phyloP scores from a whole-genome alignment of 805 yeast species.

The Yarrowia keelungensis region DNA sequence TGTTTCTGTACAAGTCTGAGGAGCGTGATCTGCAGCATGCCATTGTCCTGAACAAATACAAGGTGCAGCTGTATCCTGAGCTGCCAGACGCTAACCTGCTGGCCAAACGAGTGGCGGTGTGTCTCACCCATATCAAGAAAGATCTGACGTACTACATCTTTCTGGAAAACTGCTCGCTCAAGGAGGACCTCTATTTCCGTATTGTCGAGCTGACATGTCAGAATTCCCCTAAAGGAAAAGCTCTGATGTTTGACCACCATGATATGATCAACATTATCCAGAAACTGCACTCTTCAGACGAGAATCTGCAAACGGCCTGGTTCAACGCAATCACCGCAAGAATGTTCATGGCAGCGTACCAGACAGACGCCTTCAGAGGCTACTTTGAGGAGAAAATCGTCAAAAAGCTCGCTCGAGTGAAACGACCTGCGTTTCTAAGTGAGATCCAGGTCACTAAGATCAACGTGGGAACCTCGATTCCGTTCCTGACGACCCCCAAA shows the following conservation, averaged over 20 bases:
- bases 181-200: conserved; percentile 93
- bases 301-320: conserved; percentile 87
- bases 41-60: conserved; percentile 71
- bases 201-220: conserved; percentile 53
- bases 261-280: conserved; percentile 79
- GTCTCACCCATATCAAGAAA: conserved; percentile 60
- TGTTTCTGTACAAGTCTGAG: conserved; percentile 79
- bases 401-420: conserved; percentile 76
- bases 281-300: conserved; percentile 79
- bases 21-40: conserved; percentile 76
- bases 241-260: conserved; percentile 64
- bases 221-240: conserved; percentile 56
- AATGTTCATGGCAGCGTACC: conserved; percentile 74
- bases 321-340: conserved; percentile 87
- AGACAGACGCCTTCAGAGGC: conserved; percentile 69
- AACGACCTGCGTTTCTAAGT: conserved; percentile 86
- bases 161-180: conserved; percentile 72
- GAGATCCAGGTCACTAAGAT: conserved; percentile 77
- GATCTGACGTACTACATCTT: conserved; percentile 39
- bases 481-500: conserved; percentile 75
- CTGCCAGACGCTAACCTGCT: conserved; percentile 79
- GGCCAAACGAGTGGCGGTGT: conserved; percentile 79
- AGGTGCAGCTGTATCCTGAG: conserved; percentile 85
- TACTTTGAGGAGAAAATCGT: conserved; percentile 65
- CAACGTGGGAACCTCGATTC: conserved; percentile 80